Evolutionary conservation across 495 filamentous ascomycete species (phyloP), one percentile per base, ranked within the genome.

Genomic region (Aspergillus affinis): DNA sequence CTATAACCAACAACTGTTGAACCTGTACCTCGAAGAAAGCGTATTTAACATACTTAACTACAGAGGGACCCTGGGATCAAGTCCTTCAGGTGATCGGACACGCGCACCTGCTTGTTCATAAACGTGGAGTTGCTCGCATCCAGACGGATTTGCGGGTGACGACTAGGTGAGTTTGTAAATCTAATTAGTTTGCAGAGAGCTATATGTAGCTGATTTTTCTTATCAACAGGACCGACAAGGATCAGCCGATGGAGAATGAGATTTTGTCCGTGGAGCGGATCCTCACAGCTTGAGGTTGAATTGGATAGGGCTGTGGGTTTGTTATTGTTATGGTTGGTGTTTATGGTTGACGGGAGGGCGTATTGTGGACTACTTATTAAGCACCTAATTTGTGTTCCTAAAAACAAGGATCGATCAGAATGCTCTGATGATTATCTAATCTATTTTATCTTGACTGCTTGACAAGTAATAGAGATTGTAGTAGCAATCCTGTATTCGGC

Each of bases 91-190:
- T 92, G 29, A 89, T 96, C 65, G 92, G 92, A 4, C 86, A 91
- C 69, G 90, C 88, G 0, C 93, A 96, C 69, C 78, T 78, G n/a
- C 73, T 92, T 54, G 79, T 95, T 47, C 92, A 96, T 65, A 75
- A 85, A 64, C 82, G 82, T 26, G 90, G 90, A 27, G 84, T 89
- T 48, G 75, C 87, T 53, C 73, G 92, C 23, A 85, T 95, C 20
- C 91, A 96, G 73, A 90, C 84, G 4, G 90, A 92, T 64, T 91
- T 96, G 71, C 78, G 90, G 15, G 84, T 91, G 21, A 90, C 88
- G 3, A 88, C 88, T 26, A 86, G 89, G 89, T 91, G 72, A 66
- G 78, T 63, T 3, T 26, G 23, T 2, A 26, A 48, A 41, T 26
- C 7, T 8, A 6, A 32, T 3, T 8, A 26, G 2, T 26, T 26